phyloP scores from a whole-genome alignment of 208 protist genomes.

The Crithidia brevicula region DNA sequence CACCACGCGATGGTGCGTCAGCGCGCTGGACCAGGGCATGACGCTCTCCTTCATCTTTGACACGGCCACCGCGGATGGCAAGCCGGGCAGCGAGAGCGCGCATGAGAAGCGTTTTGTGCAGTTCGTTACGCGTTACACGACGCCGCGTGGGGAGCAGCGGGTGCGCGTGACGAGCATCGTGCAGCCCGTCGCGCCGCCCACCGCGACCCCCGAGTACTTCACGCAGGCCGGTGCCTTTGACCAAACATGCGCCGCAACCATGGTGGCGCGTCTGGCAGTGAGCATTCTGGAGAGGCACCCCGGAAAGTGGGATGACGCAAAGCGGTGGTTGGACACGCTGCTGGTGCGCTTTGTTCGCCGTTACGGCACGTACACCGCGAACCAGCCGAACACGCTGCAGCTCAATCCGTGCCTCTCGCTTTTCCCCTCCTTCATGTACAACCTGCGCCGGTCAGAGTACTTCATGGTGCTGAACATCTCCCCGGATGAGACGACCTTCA shows the following conservation, averaged over 20 bases:
- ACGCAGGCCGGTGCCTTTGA: constrained; percentile 89
- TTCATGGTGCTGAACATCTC: constrained; percentile 97
- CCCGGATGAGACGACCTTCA: constrained; percentile 98
- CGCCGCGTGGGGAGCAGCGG: constrained; percentile 70
- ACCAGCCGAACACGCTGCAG: constrained; percentile 87
- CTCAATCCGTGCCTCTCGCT: constrained; percentile 93
- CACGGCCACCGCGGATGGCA: constrained; percentile 61
- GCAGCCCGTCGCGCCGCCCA: constrained; percentile 62
- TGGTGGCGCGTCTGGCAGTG: constrained; percentile 81
- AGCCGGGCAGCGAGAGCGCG: constrained; percentile 3
- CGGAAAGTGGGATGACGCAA: constrained; percentile 90
- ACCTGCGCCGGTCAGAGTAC: constrained; percentile 97
- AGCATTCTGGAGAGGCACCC: constrained; percentile 71
- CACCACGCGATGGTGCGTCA: constrained; percentile 72
- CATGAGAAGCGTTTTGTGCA: constrained; percentile 86
- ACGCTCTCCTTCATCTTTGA: constrained; percentile 81
- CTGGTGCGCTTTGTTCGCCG: constrained; percentile 97
- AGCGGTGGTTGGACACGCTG: constrained; percentile 98
- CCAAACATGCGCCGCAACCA: constrained; percentile 91
- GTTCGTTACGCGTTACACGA: constrained; percentile 95
- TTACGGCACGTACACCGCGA: constrained; percentile 92
- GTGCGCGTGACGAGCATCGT: constrained; percentile 90
- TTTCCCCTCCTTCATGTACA: constrained; percentile 99
- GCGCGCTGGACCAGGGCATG: constrained; percentile 59
- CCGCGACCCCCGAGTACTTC: constrained; percentile 53